phyloP scores from a whole-genome alignment of 495 filamentous ascomycete genomes.

The Cercophora sp. region DNA sequence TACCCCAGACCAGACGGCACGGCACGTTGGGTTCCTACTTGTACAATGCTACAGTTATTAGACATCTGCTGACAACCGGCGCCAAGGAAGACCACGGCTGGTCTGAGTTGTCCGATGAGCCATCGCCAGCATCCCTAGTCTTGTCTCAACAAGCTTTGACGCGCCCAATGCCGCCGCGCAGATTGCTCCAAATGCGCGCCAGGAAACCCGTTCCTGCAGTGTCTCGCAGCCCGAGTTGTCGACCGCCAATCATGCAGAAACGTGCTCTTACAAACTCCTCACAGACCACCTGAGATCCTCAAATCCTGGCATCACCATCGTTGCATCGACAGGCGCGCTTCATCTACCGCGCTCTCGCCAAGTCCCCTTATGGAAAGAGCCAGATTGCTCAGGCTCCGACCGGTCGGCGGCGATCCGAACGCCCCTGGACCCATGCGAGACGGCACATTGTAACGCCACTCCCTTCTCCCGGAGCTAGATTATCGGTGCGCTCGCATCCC shows the following conservation, averaged over 20 bases:
- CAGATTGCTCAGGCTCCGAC: no score
- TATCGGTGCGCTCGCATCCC: no score
- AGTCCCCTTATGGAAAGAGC: neutral
- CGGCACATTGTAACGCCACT: neutral
- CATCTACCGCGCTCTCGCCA: neutral
- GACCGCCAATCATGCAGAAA: slow-evolving; percentile 33
- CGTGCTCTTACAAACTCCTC: slow-evolving; percentile 23
- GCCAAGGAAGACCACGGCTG: no score
- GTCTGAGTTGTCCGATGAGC: no score
- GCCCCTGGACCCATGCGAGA: neutral
- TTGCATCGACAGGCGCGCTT: slow-evolving; percentile 1
- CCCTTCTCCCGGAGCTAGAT: no score
- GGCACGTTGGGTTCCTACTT: slow-evolving; percentile 8
- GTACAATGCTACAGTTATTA: neutral
- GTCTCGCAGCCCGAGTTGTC: slow-evolving; percentile 14
- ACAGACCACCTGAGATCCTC: slow-evolving; percentile 14
- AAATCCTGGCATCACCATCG: neutral
- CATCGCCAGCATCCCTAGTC: neutral
- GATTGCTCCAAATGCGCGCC: neutral
- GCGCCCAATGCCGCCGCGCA: slow-evolving; percentile 4
- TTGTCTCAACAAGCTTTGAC: neutral
- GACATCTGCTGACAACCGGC: neutral
- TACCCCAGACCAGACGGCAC: slow-evolving; percentile 12
- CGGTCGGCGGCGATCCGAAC: no score
- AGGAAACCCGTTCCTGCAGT: slow-evolving; percentile 13